phyloP scores from a whole-genome alignment of 192 early-diverging fungal genomes.

The Coemansia sp. region DNA sequence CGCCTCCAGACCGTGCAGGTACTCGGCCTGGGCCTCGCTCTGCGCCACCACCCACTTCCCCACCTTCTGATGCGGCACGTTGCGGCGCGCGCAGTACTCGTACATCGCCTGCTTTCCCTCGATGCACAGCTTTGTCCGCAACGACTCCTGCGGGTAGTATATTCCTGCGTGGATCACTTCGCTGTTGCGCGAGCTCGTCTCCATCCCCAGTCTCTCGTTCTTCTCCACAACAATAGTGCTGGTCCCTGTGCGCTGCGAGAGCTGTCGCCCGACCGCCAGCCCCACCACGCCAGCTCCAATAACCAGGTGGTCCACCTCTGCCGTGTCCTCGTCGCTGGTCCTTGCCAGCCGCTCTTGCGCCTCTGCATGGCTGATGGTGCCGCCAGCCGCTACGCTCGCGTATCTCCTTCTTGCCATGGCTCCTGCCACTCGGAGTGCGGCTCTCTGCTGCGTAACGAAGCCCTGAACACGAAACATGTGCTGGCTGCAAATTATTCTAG shows the following conservation, averaged over 20 bases:
- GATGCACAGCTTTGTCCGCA: conserved; percentile 78
- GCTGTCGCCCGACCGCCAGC: conserved; percentile 67
- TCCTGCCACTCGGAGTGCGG: not conserved
- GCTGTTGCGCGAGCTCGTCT: conserved; percentile 84
- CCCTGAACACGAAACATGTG: not conserved
- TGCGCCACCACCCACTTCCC: conserved; percentile 85
- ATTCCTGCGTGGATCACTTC: conserved; percentile 90
- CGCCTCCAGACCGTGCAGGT: conserved; percentile 56
- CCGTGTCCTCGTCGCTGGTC: conserved; percentile 18
- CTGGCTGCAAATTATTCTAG: too few species aligned
- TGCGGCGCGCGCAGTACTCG: conserved; percentile 55
- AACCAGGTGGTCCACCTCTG: conserved; percentile 66
- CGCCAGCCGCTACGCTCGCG: not conserved
- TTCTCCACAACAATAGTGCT: conserved; percentile 70
- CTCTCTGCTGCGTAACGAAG: not conserved
- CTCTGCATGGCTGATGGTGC: not conserved
- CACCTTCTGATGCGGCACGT: conserved; percentile 56
- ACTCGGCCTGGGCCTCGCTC: conserved; percentile 50
- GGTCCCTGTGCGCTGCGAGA: conserved; percentile 50
- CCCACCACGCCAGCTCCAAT: conserved; percentile 84
- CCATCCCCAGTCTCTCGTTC: conserved; percentile 61
- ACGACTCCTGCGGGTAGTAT: conserved; percentile 72
- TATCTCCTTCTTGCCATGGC: not conserved
- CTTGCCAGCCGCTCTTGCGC: conserved; percentile 21
- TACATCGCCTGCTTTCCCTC: conserved; percentile 73